phyloP scores from a whole-genome alignment of 805 yeast species.

The Wickerhamomyces queroliae region DNA sequence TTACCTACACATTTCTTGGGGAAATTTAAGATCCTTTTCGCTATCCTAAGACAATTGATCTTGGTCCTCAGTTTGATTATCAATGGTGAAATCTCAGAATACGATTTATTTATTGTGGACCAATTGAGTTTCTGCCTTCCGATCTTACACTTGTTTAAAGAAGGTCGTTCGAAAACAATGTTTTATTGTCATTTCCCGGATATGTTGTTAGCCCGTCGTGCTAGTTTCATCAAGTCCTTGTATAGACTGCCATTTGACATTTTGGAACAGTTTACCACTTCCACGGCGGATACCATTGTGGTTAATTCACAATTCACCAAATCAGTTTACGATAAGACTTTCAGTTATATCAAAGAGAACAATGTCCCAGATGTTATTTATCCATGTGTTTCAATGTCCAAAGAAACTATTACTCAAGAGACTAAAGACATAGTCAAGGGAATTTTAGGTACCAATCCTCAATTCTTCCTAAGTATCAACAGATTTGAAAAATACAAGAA shows the following conservation, averaged over 20 bases:
- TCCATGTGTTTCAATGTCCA: conserved; percentile 62
- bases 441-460: conserved; percentile 14
- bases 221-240: conserved; percentile 45
- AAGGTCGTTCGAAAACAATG: conserved; percentile 45
- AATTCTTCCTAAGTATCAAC: conserved; percentile 68
- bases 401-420: conserved; percentile 16
- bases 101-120: conserved; percentile 79
- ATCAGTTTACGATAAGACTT: conserved; percentile 59
- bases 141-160: conserved; percentile 41
- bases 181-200: conserved; percentile 98
- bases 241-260: conserved; percentile 81
- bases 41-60: conserved; percentile 76
- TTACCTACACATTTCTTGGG: conserved; percentile 69
- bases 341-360: conserved; percentile 31
- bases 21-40: conserved; percentile 72
- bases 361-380: conserved; percentile 30
- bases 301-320: conserved; percentile 88
- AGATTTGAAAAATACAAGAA: conserved; percentile 87
- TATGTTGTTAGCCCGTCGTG: conserved; percentile 61
- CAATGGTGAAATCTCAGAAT: conserved; percentile 39
- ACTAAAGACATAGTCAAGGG: conserved; percentile 10
- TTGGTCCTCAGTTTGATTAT: conserved; percentile 42
- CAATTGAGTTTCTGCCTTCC: conserved; percentile 86
- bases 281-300: conserved; percentile 68
- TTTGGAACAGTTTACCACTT: conserved; percentile 78